Evolutionary conservation across 2,329 filamentous ascomycete species (phyloP), one percentile per base, ranked within the genome.

Genomic region (Aspergillus unguis): DNA sequence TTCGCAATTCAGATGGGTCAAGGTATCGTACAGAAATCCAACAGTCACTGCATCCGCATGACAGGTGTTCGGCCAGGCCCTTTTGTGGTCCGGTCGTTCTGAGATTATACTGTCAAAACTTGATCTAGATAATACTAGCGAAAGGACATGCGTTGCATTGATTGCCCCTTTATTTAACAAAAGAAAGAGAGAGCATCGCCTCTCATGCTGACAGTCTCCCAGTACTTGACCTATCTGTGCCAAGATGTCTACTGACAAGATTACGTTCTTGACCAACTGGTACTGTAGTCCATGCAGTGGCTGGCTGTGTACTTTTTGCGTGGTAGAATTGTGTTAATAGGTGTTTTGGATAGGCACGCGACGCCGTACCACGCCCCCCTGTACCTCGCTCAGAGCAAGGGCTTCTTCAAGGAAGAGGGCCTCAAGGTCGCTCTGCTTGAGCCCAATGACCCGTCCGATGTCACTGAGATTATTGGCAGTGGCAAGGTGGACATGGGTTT

Each of bases 41-140:
- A 67, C 62, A 64, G 64, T 71, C 66, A 66, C 54, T 64, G 68
- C 66, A 56, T 59, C 61, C 69, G 71, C 70, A 72, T 74, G 71
- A 70, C 71, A 74, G 71, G 71, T 74, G 71, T 73, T 72, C 71
- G 64, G 42, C 53, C 54, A 41, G 57, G 51, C 52, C 37, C 37
- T 37, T 17, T 17, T 17, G 17, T 17, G 31, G 36, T 31, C 51
- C 56, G 62, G 59, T 67, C 65, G 77, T 76, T 85, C 84, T 87
- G 84, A 87, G 85, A 88, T 81, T 75, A 87, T 85, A 88, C 85
- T 85, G 85, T 80, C 75, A 77, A 80, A 88, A 90, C 86, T 89
- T 89, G 86, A 88, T 87, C 85, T 87, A 85, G 84, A 85, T 86
- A 88, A 88, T 88, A 80, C 85, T 85, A 88, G 86, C 86, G 87